phyloP scores from a whole-genome alignment of 768 basidiomycete species.

The Lactarius hengduanensis region DNA sequence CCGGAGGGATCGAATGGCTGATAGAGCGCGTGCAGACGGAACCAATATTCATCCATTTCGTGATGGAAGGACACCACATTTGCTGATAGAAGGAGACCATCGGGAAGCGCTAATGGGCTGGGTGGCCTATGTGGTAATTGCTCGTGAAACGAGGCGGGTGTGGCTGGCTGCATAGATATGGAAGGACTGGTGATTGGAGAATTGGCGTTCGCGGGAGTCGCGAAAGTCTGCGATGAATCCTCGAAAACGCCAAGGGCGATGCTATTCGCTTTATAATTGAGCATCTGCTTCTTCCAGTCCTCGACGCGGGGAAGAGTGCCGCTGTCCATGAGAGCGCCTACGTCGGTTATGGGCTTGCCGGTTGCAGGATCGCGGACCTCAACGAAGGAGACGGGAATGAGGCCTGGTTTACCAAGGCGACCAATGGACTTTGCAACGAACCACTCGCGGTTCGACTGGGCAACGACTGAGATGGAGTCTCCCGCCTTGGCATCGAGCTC shows the following conservation, averaged over 20 bases:
- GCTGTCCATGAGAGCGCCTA: slow-evolving; percentile 75
- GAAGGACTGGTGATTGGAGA: slow-evolving; percentile 24
- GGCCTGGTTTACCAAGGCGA: slow-evolving; percentile 87
- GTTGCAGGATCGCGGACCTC: slow-evolving; percentile 93
- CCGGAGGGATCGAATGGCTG: slow-evolving; percentile 73
- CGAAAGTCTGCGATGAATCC: slow-evolving; percentile 42
- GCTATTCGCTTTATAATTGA: slow-evolving; percentile 93
- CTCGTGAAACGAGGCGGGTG: slow-evolving; percentile 29
- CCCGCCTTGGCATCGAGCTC: slow-evolving; percentile 94
- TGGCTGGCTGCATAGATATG: slow-evolving; percentile 27
- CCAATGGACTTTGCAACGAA: slow-evolving; percentile 99
- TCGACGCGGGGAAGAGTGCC: slow-evolving; percentile 95
- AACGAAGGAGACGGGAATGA: slow-evolving; percentile 97
- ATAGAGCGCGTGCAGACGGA: slow-evolving; percentile 87
- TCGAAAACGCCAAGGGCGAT: slow-evolving; percentile 95
- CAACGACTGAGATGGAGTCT: slow-evolving; percentile 94
- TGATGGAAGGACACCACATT: slow-evolving; percentile 96
- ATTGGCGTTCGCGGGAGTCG: slow-evolving; percentile 32
- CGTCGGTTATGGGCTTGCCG: slow-evolving; percentile 71
- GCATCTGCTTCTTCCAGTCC: slow-evolving; percentile 96
- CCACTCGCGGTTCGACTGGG: slow-evolving; percentile 99
- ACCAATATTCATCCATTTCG: slow-evolving; percentile 97
- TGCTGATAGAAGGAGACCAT: slow-evolving; percentile 83
- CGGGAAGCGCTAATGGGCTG: slow-evolving; percentile 56
- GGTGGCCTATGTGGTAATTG: slow-evolving; percentile 39